Evolutionary conservation across 1,284 basidiomycete genomes (phyloP), one percentile per base, ranked within the genome.

Genomic region (Sanghuangporus baumii): DNA sequence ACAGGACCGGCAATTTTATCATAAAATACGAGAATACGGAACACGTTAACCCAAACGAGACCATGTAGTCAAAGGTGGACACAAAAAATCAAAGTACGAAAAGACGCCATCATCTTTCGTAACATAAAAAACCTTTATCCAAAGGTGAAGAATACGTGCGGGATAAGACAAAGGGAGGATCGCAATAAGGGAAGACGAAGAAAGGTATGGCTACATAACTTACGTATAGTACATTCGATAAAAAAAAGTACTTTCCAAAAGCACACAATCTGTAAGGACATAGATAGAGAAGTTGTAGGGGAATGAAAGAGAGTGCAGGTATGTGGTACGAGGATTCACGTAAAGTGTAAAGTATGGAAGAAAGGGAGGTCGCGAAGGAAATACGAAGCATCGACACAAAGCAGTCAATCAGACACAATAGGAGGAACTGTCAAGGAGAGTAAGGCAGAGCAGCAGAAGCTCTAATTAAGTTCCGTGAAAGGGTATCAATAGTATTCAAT

Each of bases 401-500:
- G 14, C 34, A 57, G 43, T 40, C 34, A 20, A 40, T 41, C 38
- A 16, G 16, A 43, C n/a, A 57, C n/a, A 43, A 31, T 18, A 20
- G 37, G 31, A n/a, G 18, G 31, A 47, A 43, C n/a, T 31, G 16
- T n/a, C 57, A 63, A 50, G 38, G 56, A 50, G 46, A 55, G 31
- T 41, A n/a, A 43, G 36, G 48, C 54, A 59, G 26, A 40, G 50
- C 31, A 40, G 16, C 34, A 31, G 37, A 40, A 40, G 34, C 26
- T 34, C 38, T 51, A 38, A 40, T 43, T 18, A 50, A 2, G 26
- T 18, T 16, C 8, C 20, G 16, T n/a, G 16, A n/a, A 14, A 46
- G 46, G 55, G 55, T 58, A 63, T 63, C 54, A 64, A 38, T 64
- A 64, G 18, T 64, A 64, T 51, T 64, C 62, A 64, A 64, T 60